Base-by-base conservation (phyloP, 768 basidiomycete species). In the Tylopilus sp. region DNA sequence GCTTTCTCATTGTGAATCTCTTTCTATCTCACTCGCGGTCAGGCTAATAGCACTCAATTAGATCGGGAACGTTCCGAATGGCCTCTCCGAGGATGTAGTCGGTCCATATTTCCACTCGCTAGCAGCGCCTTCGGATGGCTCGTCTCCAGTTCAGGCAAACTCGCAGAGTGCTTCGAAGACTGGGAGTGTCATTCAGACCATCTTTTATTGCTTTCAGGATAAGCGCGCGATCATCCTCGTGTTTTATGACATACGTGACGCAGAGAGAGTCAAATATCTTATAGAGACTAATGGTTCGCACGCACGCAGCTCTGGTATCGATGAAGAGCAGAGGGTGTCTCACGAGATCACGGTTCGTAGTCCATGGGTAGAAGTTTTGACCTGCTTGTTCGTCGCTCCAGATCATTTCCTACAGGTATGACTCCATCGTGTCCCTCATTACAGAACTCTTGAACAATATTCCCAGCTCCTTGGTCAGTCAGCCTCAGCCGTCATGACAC, bases 181-280 rank as follows among this genome's bases (percentile, higher is more conserved):
- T 7, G 50, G 57, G 17, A 63, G 65, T 31, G 65, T 66, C 44
- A 76, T 87, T 52, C 82, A 84, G 62, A 82, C 82, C 10, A 76
- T 86, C 45, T 80, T 80, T 57, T 75, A 77, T 31, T 76, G 77
- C 30, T 77, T 76, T 55, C 78, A 78, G 46, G 71, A 73, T 45
- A 72, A 74, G 11, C 72, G 79, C 33, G 84, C 84, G 8, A 69
- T 80, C 38, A 70, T 86, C 41, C 73, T 86, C 54, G 78, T 83
- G 8, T 86, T 87, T 57, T 80, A 77, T 66, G 84, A 88, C 57
- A 64, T 78, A 40, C 77, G 84, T 46, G 71, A 83, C 45, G 79
- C 84, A 3, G 72, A 72, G 36, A 73, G 72, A 7, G 80, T 81
- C 26, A 75, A 76, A 45, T 62, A 59, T 12, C 57, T 76, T n/a